Evolutionary conservation across 192 early-diverging fungal genomes (phyloP), one percentile per base, ranked within the genome.

Genomic region (Gaertneriomyces semiglobifer): DNA sequence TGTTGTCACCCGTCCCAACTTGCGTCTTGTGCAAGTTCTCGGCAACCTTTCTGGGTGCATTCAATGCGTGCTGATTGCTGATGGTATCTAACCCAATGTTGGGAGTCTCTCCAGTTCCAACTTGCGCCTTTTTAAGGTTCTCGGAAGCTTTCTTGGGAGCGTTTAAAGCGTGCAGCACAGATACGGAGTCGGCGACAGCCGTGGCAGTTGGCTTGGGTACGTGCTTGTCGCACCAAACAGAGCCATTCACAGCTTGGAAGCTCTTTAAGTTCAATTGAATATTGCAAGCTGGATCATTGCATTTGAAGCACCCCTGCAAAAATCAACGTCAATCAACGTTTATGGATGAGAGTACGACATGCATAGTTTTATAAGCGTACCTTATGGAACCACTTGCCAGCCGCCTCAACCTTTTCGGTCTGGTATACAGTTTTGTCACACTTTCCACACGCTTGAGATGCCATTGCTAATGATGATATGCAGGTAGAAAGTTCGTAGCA

Each of bases 401-500:
- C 77, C 6, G 77, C 74, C 58, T 78, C 77, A 55, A 78, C 59
- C 62, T 78, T 78, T 57, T 78, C 77, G 62, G 77, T 78, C 33
- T 57, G 62, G 68, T 78, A 78, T 41, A 75, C 77, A 0, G 74
- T 58, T 59, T 78, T 78, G 4, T 56, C 51, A 39, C 77, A 78
- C 47, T 60, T 69, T 9, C 70, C 75, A 58, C 75, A 77, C 11
- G 42, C 46, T 58, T 76, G 71, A 25, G 74, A 65, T 11, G 69
- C 58, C 73, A 71, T 71, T 0, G 8, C 66, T 53, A 55, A 18
- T 60, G 25, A 33, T 33, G 25, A 33, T 33, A 33, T 33, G 25
- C 25, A 33, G 25, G 25, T 33, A 33, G 25, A 33, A 33, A 33
- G 25, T 33, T 33, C 1, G 25, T 33, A 33, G 25, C 25, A 33